Evolutionary conservation across 192 early-diverging fungal species (phyloP), one percentile per base, ranked within the genome.

Genomic region (Coemansia erecta): DNA sequence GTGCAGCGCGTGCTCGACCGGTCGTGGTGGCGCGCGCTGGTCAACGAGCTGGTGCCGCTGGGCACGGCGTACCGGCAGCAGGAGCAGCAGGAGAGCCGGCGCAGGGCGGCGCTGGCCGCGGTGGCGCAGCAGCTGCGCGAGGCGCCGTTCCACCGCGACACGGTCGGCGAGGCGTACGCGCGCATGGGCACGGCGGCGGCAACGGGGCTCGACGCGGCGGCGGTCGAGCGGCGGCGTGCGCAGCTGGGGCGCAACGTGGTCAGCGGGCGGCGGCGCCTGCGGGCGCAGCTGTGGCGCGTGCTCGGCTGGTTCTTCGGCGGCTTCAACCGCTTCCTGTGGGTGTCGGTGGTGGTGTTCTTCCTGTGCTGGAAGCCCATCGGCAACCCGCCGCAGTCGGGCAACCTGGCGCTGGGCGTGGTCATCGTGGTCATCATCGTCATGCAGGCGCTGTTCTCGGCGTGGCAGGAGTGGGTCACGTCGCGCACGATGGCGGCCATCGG

Each of bases 401-500:
- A 83, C 49, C 23, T 90, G 54, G 87, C 82, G 1, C 54, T 89
- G 31, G 86, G 82, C 7, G 63, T 86, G 17, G 75, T 87, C 17
- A 60, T 87, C 33, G 55, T 90, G 33, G 69, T 89, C 17, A 86
- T 89, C 22, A 85, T 90, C 35, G 51, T 83, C 31, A 52, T 91
- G 44, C 86, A 86, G 66, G 85, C 89, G 0, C n/a, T 68, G 39
- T 92, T 91, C 63, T 83, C 70, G 41, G 89, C 84, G 8, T 87
- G 77, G 65, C 86, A 87, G 63, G 86, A 91, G 63, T 92, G 83
- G 81, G 77, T 82, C 5, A 85, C 90, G 1, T 64, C 66, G 54
- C 72, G 67, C 17, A 83, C 90, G 4, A 88, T 92, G 87, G 74
- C 82, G 35, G 87, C 87, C 3, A 90, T 92, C 43, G 77, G 81